Evolutionary conservation across 192 early-diverging fungal genomes (phyloP).

Genomic region (Obelidium mucronatum): DNA sequence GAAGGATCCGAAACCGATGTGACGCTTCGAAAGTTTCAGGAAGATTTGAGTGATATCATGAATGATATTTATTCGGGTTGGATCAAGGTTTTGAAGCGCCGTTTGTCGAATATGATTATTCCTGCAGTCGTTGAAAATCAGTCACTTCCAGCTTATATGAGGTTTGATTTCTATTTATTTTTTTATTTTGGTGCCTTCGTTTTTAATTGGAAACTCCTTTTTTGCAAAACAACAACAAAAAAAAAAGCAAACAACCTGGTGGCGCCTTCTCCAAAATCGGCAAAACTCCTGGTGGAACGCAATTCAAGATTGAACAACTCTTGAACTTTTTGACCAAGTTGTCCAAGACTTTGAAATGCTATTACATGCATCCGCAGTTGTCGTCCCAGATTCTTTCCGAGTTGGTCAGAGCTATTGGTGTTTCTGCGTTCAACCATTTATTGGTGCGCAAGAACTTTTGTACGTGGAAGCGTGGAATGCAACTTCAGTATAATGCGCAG

Average conservation of each 20-base stretch:
- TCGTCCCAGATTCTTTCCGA: conserved; percentile 93
- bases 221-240: too few relatives aligned
- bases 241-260: conserved; percentile 83
- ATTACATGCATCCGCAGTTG: conserved; percentile 92
- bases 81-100: conserved; percentile 96
- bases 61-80: conserved; percentile 96
- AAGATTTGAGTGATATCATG: conserved; percentile 88
- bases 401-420: conserved; percentile 92
- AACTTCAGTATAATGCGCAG: conserved; percentile 98
- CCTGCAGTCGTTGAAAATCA: conserved; percentile 97
- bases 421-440: conserved; percentile 95
- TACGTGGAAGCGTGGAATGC: conserved; percentile 97
- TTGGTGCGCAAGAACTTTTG: conserved; percentile 98
- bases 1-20: conserved; percentile 66
- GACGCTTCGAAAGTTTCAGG: conserved; percentile 82
- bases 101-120: conserved; percentile 91
- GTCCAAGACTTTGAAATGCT: conserved; percentile 94
- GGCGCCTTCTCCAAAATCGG: conserved; percentile 90
- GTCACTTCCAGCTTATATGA: conserved; percentile 89
- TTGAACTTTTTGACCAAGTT: conserved; percentile 93
- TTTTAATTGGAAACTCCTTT: conserved; percentile 41
- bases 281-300: conserved; percentile 73
- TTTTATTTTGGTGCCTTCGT: neutral
- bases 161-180: conserved; percentile 15
- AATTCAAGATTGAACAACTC: conserved; percentile 95